These are phyloP conservation scores for Phylloboletellus chloephorus DNA, from an alignment of 1,284 basidiomycete genomes.

Conservation along the genomic window DNA sequence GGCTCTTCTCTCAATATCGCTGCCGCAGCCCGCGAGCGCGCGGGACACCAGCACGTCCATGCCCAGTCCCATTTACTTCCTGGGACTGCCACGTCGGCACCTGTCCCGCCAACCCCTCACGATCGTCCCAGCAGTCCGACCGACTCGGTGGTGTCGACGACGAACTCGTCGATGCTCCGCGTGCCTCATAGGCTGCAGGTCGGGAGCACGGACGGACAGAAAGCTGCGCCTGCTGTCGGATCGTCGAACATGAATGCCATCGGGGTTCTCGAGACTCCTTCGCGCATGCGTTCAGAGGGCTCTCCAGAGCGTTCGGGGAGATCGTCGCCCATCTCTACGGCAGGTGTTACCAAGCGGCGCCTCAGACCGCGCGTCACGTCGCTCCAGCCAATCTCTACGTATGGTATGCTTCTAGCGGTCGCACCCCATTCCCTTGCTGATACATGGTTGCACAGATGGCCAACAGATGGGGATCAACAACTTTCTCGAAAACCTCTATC, in stretches of 20 bases:
- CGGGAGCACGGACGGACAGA: slow-evolving; percentile 65
- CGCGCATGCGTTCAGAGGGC: slow-evolving; percentile 54
- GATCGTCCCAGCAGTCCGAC: slow-evolving; percentile 67
- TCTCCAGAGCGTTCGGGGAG: slow-evolving; percentile 65
- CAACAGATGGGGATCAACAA: slow-evolving; percentile 84
- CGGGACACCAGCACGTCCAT: slow-evolving; percentile 29
- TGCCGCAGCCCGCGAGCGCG: slow-evolving; percentile 42
- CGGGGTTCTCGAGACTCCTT: slow-evolving; percentile 69
- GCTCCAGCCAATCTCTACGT: slow-evolving; percentile 57
- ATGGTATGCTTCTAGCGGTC: slow-evolving; percentile 47
- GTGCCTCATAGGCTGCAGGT: slow-evolving; percentile 58
- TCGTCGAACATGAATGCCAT: slow-evolving; percentile 73
- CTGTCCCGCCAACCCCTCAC: slow-evolving; percentile 33
- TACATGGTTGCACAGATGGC: slow-evolving; percentile 50
- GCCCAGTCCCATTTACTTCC: slow-evolving; percentile 31
- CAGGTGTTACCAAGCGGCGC: slow-evolving; percentile 45
- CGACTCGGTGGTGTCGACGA: slow-evolving; percentile 64
- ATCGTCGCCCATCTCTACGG: slow-evolving; percentile 61
- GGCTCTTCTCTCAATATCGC: slow-evolving; percentile 51
- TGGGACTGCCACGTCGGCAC: slow-evolving; percentile 19
- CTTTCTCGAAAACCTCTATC: slow-evolving; percentile 82
- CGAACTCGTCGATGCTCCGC: slow-evolving; percentile 59
- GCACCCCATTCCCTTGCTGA: slow-evolving; percentile 1
- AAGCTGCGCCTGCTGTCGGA: slow-evolving; percentile 80
- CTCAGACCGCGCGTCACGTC: slow-evolving; percentile 45